Evolutionary conservation across 2,329 filamentous ascomycete genomes (phyloP).

Genomic region (Botrytis hyacinthi): DNA sequence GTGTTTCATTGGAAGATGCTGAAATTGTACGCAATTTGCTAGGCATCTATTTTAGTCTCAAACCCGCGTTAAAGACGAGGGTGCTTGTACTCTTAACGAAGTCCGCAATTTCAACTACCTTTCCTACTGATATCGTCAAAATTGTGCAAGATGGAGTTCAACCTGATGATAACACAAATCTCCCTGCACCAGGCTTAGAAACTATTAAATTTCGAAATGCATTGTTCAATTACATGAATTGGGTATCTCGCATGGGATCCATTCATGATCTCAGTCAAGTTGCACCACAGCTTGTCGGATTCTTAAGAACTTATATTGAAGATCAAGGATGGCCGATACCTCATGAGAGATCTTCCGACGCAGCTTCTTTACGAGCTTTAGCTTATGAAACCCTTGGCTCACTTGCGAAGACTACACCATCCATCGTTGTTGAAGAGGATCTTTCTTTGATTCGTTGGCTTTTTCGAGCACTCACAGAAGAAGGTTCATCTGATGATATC

Average conservation of each 20-base stretch:
- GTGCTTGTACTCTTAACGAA: slow-evolving; percentile 75
- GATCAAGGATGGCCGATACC: slow-evolving; percentile 80
- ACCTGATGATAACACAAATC: slow-evolving; percentile 41
- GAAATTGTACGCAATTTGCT: slow-evolving; percentile 65
- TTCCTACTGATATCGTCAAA: slow-evolving; percentile 64
- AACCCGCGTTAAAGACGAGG: slow-evolving; percentile 71
- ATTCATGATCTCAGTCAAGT: slow-evolving; percentile 60
- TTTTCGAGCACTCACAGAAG: slow-evolving; percentile 78
- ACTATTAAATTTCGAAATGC: slow-evolving; percentile 76
- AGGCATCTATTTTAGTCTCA: slow-evolving; percentile 68
- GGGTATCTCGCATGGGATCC: slow-evolving; percentile 74
- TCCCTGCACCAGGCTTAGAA: slow-evolving; percentile 49
- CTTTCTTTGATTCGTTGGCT: slow-evolving; percentile 70
- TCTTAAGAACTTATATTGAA: slow-evolving; percentile 71
- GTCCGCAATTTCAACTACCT: slow-evolving; percentile 70
- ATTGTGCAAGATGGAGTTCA: slow-evolving; percentile 67
- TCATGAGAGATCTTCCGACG: slow-evolving; percentile 56
- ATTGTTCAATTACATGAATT: slow-evolving; percentile 82
- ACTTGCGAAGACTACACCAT: slow-evolving; percentile 64
- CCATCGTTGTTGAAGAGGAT: slow-evolving; percentile 50
- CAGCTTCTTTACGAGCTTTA: slow-evolving; percentile 68
- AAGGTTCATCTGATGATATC: slow-evolving; percentile 69
- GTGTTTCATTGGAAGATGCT: slow-evolving; percentile 69
- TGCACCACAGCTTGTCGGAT: slow-evolving; percentile 64
- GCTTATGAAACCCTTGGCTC: slow-evolving; percentile 91